A percentile compares a stretch with the other conserved stretches of the same genome.
These are phyloP conservation scores for Gamarada debralockiae DNA, from an alignment of 495 filamentous ascomycete species.

Conservation along the genomic window DNA sequence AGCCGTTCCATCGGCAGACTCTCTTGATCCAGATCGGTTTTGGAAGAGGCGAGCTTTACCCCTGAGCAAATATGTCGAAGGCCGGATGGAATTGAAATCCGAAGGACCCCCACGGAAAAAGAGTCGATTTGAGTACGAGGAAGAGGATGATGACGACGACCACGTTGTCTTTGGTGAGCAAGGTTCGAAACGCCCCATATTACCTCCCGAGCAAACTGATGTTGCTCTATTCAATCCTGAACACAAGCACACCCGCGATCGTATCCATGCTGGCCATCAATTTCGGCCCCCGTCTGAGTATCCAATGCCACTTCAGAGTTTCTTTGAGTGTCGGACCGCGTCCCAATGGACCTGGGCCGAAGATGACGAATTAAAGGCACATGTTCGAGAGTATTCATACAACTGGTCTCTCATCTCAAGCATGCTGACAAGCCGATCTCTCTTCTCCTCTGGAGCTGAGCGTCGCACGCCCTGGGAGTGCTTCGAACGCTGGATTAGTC, in stretches of 20 bases:
- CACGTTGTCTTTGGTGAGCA: slow-evolving; percentile 42
- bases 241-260: slow-evolving; percentile 83
- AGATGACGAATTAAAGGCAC: slow-evolving; percentile 78
- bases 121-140: slow-evolving; percentile 72
- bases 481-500: slow-evolving; percentile 89
- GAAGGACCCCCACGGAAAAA: slow-evolving; percentile 69
- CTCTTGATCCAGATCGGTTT: slow-evolving; percentile 58
- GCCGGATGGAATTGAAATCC: slow-evolving; percentile 68
- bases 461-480: slow-evolving; percentile 97
- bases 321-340: slow-evolving; percentile 79
- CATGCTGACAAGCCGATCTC: slow-evolving; percentile 67
- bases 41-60: slow-evolving; percentile 79
- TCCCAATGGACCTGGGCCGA: slow-evolving; percentile 90
- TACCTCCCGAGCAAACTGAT: slow-evolving; percentile 67
- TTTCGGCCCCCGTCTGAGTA: slow-evolving; percentile 91
- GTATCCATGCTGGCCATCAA: slow-evolving; percentile 86
- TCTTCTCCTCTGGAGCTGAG: slow-evolving; percentile 78
- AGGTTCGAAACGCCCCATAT: slow-evolving; percentile 36
- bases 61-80: slow-evolving; percentile 77
- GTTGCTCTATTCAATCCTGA: slow-evolving; percentile 88
- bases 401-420: slow-evolving; percentile 94
- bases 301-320: slow-evolving; percentile 79
- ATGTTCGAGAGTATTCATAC: slow-evolving; percentile 90
- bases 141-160: slow-evolving; percentile 61
- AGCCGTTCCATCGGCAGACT: slow-evolving; percentile 45